Evolutionary conservation across 139 green algal species (phyloP).

Genomic region (Tetraselmis chui): DNA sequence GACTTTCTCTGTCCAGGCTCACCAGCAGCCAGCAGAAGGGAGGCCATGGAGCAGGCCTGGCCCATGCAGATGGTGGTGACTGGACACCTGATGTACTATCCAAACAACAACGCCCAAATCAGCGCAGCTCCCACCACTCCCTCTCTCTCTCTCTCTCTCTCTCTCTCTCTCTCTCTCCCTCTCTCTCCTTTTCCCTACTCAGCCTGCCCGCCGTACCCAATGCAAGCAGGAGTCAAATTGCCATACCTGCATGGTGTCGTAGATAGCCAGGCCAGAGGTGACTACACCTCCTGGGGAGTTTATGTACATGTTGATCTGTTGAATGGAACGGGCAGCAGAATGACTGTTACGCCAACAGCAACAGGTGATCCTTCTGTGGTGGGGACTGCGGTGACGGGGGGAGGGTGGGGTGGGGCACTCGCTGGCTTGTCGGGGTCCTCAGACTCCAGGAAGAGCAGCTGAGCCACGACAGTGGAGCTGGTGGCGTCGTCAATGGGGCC

Average conservation of each 20-base stretch:
- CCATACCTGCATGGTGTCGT: constrained; percentile 97
- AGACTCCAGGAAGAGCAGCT: constrained; percentile 90
- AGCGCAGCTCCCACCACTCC: too few relatives aligned
- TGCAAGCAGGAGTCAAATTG: too few relatives aligned
- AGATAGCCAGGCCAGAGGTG: constrained; percentile 90
- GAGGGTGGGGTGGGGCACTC: too few relatives aligned
- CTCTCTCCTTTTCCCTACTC: too few relatives aligned
- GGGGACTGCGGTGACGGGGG: too few relatives aligned
- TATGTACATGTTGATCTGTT: constrained; percentile 94
- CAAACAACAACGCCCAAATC: too few relatives aligned
- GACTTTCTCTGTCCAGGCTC: constrained; percentile 58
- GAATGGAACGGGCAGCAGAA: background rate
- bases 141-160: too few relatives aligned
- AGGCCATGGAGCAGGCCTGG: constrained; percentile 90
- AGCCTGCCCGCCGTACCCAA: too few relatives aligned
- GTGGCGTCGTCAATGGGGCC: constrained; percentile 78
- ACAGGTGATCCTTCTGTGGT: background rate
- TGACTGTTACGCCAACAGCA: background rate
- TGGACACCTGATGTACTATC: constrained; percentile 83
- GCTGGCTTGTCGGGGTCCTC: constrained; percentile 88
- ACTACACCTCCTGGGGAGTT: constrained; percentile 89
- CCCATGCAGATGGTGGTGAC: constrained; percentile 89
- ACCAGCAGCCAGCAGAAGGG: constrained; percentile 78
- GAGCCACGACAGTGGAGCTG: constrained; percentile 73
- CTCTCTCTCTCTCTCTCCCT: too few relatives aligned